A percentile compares a stretch with the other conserved stretches of the same genome.
phyloP scores from a whole-genome alignment of 2,329 filamentous ascomycete species.

The Periconia sp. region DNA sequence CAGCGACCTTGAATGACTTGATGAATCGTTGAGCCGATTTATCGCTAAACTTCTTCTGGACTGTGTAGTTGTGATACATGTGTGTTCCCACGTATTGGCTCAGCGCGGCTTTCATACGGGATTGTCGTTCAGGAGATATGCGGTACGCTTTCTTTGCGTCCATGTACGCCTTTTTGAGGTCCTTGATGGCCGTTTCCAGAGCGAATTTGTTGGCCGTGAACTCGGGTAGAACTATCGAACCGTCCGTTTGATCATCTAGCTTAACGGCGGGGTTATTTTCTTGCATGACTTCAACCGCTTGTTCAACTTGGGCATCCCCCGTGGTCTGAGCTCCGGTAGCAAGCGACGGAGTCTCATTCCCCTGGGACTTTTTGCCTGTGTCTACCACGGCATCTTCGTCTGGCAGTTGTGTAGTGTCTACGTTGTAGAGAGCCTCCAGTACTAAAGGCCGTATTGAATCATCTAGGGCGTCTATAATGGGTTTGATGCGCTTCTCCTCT shows the following conservation, averaged over 20 bases:
- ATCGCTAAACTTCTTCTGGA: slow-evolving; percentile 81
- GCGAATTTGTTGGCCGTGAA: slow-evolving; percentile 30
- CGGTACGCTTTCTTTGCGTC: slow-evolving; percentile 83
- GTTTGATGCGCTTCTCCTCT: slow-evolving; percentile 79
- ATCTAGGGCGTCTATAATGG: slow-evolving; percentile 61
- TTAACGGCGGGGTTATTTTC: slow-evolving; percentile 27
- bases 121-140: slow-evolving; percentile 69
- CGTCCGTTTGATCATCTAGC: slow-evolving; percentile 33
- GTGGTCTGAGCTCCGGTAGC: slow-evolving; percentile 10
- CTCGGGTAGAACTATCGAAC: slow-evolving; percentile 27
- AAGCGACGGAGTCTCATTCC: slow-evolving; percentile 5
- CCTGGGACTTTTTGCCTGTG: slow-evolving; percentile 23
- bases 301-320: slow-evolving; percentile 22
- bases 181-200: slow-evolving; percentile 49
- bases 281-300: slow-evolving; percentile 25
- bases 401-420: slow-evolving; percentile 33
- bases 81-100: slow-evolving; percentile 77
- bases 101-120: slow-evolving; percentile 74
- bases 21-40: slow-evolving; percentile 87
- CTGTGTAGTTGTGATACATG: slow-evolving; percentile 98
- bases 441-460: slow-evolving; percentile 66
- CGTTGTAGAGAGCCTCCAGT: slow-evolving; percentile 59
- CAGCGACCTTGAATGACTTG: slow-evolving; percentile 79
- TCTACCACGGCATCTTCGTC: slow-evolving; percentile 39
- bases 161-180: slow-evolving; percentile 78